These are phyloP conservation scores for Cucurbita pepo DNA, from an alignment of 306 rosid genomes.

Conservation along the genomic window DNA sequence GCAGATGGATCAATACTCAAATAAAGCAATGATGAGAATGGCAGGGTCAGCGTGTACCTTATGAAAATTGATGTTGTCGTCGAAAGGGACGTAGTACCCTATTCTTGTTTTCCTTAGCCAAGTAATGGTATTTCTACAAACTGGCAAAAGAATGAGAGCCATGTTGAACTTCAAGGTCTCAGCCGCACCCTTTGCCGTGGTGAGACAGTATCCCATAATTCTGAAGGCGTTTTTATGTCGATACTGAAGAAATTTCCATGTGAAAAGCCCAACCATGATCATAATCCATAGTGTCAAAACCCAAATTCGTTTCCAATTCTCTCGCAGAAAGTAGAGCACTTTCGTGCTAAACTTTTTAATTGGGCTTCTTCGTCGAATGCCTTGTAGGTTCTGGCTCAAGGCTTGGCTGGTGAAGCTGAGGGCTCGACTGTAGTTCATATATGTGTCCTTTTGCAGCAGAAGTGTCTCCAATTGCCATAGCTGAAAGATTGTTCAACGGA, in stretches of 20 bases:
- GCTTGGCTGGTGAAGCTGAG: constrained; percentile 97
- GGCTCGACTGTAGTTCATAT: constrained; percentile 92
- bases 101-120: constrained; percentile 80
- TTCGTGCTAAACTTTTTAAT: constrained; percentile 51
- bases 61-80: constrained; percentile 96
- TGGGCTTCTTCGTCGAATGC: constrained; percentile 48
- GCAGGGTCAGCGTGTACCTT: constrained; percentile 39
- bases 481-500: constrained; percentile 29
- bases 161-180: constrained; percentile 94
- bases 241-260: constrained; percentile 77
- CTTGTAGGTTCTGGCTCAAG: constrained; percentile 87
- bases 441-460: constrained; percentile 84
- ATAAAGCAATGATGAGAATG: background rate
- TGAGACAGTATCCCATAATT: constrained; percentile 83
- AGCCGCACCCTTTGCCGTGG: constrained; percentile 77
- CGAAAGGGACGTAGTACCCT: constrained; percentile 56
- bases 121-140: constrained; percentile 86
- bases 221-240: constrained; percentile 36
- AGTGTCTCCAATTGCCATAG: constrained; percentile 97
- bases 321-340: constrained; percentile 55
- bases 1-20: background rate
- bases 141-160: constrained; percentile 85
- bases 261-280: constrained; percentile 67
- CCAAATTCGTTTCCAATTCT: constrained; percentile 89
- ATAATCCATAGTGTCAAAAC: constrained; percentile 53